Evolutionary conservation across 2,329 filamentous ascomycete species (phyloP).

Genomic region (Sporothrix brasiliensis): DNA sequence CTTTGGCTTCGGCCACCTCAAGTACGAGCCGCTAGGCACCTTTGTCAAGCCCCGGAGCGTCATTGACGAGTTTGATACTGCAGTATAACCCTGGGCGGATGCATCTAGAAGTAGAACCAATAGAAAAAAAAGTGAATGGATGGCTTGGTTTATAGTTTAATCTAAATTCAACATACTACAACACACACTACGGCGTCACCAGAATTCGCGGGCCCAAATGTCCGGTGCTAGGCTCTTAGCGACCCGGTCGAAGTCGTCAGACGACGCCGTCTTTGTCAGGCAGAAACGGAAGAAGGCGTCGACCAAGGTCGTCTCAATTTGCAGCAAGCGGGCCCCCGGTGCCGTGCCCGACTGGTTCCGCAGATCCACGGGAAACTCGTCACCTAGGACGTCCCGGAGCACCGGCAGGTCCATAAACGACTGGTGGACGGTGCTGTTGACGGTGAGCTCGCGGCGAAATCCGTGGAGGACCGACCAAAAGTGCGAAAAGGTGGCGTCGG

Average conservation of each 20-base stretch:
- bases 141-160: too few species aligned
- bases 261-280: not conserved
- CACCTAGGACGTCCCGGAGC: not conserved
- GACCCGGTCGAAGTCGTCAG: not conserved
- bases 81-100: too few species aligned
- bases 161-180: not conserved
- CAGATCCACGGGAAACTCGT: not conserved
- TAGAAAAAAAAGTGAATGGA: too few species aligned
- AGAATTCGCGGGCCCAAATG: not conserved
- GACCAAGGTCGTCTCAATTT: not conserved
- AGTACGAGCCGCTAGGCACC: slow-evolving; percentile 52
- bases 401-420: slow-evolving; percentile 1
- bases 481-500: not conserved
- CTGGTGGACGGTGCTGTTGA: not conserved
- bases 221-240: not conserved
- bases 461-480: not conserved
- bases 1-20: slow-evolving; percentile 53
- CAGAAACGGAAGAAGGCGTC: not conserved
- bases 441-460: not conserved
- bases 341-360: slow-evolving; percentile 5
- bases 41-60: slow-evolving; percentile 56
- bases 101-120: too few species aligned
- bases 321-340: not conserved
- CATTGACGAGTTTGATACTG: slow-evolving; percentile 52
- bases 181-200: not conserved